Conservation (phyloP, 2,329 filamentous ascomycete genomes). For the Hypomyces perniciosus region DNA sequence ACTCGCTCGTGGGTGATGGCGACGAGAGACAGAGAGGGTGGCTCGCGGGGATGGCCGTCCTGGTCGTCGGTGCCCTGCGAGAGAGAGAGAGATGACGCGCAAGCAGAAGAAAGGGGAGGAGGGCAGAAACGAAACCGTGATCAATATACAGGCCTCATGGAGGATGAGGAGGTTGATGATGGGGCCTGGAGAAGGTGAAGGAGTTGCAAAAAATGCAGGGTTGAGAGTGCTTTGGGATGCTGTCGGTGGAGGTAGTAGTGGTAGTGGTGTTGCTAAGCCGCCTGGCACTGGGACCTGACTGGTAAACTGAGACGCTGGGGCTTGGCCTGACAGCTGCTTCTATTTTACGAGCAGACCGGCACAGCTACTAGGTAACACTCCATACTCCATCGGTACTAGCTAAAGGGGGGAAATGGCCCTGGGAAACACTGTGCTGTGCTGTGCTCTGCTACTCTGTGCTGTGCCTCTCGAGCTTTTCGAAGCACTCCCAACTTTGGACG, state of each 20-base stretch:
- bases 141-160: constrained; percentile 35
- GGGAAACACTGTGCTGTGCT: background rate
- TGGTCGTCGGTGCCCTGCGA: background rate
- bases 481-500: too few relatives aligned
- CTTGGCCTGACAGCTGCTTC: background rate
- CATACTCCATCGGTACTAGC: constrained; percentile 8
- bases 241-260: constrained; percentile 4
- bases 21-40: constrained; percentile 3
- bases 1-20: constrained; percentile 3
- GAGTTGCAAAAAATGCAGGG: constrained; percentile 9
- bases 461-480: background rate
- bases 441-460: background rate
- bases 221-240: background rate
- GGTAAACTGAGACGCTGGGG: background rate
- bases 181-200: constrained; percentile 24
- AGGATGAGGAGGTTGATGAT: constrained; percentile 11
- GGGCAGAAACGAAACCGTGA: constrained; percentile 26
- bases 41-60: constrained; percentile 4
- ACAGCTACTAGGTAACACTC: background rate
- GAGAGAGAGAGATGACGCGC: constrained; percentile 13
- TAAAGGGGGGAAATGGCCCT: background rate
- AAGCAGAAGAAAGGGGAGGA: constrained; percentile 8
- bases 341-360: background rate
- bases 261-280: background rate
- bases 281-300: background rate